Conservation (phyloP, 2,329 filamentous ascomycete species). For the Tolypocladium ovalisporum region DNA sequence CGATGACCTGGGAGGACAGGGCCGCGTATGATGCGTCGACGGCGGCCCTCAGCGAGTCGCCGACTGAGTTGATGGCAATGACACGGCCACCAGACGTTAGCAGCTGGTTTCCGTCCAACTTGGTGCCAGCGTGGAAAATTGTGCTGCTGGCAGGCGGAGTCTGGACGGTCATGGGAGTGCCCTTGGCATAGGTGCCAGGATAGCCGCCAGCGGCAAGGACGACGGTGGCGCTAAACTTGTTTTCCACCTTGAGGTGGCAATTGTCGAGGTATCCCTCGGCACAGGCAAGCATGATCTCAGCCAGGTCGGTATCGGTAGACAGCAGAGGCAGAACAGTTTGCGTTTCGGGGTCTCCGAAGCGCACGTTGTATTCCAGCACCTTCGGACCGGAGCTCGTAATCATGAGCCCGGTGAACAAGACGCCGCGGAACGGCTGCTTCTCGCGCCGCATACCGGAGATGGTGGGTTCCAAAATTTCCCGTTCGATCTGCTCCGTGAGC, state of each 20-base stretch:
- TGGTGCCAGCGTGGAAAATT: constrained; percentile 91
- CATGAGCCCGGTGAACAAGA: constrained; percentile 88
- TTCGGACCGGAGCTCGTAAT: constrained; percentile 73
- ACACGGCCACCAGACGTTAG: constrained; percentile 80
- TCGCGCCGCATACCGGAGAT: constrained; percentile 81
- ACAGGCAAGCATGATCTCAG: constrained; percentile 80
- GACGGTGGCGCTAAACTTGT: constrained; percentile 74
- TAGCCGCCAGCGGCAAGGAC: constrained; percentile 92
- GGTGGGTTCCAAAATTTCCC: constrained; percentile 77
- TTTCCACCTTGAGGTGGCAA: constrained; percentile 55
- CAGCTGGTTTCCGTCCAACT: constrained; percentile 49
- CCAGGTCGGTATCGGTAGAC: constrained; percentile 68
- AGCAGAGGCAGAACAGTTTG: constrained; percentile 77
- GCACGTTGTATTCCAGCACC: constrained; percentile 85
- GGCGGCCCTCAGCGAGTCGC: constrained; percentile 63
- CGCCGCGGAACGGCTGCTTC: constrained; percentile 59
- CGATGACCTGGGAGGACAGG: constrained; percentile 54
- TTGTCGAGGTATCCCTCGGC: constrained; percentile 62
- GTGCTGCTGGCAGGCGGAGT: constrained; percentile 37
- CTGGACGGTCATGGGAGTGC: constrained; percentile 45
- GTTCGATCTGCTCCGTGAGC: constrained; percentile 68
- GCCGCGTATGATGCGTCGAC: constrained; percentile 82
- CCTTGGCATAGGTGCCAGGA: constrained; percentile 76
- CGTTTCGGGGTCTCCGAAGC: constrained; percentile 86
- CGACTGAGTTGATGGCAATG: constrained; percentile 78